phyloP scores from a whole-genome alignment of 2,329 filamentous ascomycete species.

The Botryotinia convoluta region DNA sequence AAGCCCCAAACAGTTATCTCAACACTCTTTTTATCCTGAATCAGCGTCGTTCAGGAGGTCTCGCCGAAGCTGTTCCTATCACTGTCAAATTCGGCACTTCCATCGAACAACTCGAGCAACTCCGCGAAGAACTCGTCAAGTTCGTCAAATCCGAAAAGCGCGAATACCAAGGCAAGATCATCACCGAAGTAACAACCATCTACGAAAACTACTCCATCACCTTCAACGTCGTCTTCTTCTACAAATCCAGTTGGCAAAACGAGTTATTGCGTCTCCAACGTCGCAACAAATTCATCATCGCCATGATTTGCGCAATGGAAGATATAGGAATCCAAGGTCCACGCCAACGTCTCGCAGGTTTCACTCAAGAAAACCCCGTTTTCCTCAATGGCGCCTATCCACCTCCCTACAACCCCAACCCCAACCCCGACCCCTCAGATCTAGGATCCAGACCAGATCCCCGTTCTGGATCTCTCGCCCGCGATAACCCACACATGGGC shows the following conservation, averaged over 20 bases:
- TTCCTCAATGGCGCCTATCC: conserved; percentile 35
- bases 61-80: conserved; percentile 82
- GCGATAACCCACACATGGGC: conserved; percentile 31
- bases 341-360: conserved; percentile 37
- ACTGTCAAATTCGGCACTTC: conserved; percentile 87
- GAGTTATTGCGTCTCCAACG: conserved; percentile 84
- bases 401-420: conserved; percentile 16
- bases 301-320: conserved; percentile 78
- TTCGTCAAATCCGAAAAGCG: conserved; percentile 85
- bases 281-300: conserved; percentile 91
- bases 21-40: conserved; percentile 95
- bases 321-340: conserved; percentile 39
- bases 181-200: conserved; percentile 79
- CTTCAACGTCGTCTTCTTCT: conserved; percentile 93
- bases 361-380: conserved; percentile 34
- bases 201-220: conserved; percentile 81
- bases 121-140: conserved; percentile 76
- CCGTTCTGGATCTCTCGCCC: conserved; percentile 35
- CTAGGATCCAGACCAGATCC: conserved; percentile 30
- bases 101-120: conserved; percentile 74
- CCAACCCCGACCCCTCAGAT: conserved; percentile 15
- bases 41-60: conserved; percentile 81
- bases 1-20: conserved; percentile 90
- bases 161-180: conserved; percentile 81
- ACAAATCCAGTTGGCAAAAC: conserved; percentile 96